Evolutionary conservation across 1,139 yeast species (phyloP).

Genomic region (Hyphopichia buzzinii): DNA sequence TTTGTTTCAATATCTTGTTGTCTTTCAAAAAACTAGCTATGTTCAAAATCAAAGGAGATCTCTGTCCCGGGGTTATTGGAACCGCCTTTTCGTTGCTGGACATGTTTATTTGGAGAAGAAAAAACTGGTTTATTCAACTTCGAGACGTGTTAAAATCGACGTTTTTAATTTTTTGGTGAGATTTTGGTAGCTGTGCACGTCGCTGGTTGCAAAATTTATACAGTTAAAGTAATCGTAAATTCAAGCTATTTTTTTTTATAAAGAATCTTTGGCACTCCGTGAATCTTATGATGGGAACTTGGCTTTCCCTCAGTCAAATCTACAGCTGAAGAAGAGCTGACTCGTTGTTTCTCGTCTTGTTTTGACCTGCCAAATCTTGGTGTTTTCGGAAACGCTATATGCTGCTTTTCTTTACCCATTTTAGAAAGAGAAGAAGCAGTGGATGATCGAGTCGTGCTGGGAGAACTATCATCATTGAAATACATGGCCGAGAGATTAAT

Average conservation of each 20-base stretch:
- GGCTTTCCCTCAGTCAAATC: constrained; percentile 1
- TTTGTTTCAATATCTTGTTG: constrained; percentile 64
- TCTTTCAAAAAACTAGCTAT: constrained; percentile 72
- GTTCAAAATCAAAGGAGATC: constrained; percentile 35
- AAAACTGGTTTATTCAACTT: background rate
- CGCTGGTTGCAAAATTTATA: background rate
- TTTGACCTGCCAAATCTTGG: background rate
- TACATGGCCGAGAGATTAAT: constrained; percentile 7
- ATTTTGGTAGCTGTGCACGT: background rate
- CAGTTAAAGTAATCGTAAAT: too few relatives aligned
- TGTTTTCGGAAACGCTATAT: constrained; percentile 3
- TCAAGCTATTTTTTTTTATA: constrained; percentile 3
- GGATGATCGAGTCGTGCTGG: background rate
- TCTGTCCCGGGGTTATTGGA: constrained; percentile 13
- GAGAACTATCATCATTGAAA: background rate
- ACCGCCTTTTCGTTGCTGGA: constrained; percentile 2
- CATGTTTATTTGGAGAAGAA: background rate
- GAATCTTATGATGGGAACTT: constrained; percentile 1
- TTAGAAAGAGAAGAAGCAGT: constrained; percentile 1
- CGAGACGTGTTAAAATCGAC: background rate
- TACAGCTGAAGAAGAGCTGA: background rate
- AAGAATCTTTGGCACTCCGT: constrained; percentile 4
- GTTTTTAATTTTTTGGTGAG: background rate
- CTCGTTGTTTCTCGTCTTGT: background rate
- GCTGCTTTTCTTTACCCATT: background rate